Evolutionary conservation across 129 eudicot genomes (phyloP), one percentile per base, ranked within the genome.

Genomic region (Flaveria linearis): DNA sequence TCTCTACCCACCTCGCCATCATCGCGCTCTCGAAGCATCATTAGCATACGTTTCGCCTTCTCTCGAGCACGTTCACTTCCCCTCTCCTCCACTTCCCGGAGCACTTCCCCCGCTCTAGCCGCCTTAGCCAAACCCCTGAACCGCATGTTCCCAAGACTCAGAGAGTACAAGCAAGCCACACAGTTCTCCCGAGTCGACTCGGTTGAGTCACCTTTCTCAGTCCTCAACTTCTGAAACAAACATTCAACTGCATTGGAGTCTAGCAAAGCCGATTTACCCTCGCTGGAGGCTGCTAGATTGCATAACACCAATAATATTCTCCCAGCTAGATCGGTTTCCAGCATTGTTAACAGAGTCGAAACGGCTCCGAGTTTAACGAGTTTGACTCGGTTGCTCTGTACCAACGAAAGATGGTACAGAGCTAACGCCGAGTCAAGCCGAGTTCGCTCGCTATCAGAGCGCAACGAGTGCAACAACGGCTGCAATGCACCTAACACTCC

Each of bases 61-160:
- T 89, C 94, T 68, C 82, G 79, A 5, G 90, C 92, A 51, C 97
- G 85, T 60, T 89, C 96, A 25, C 92, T 86, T 53, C 93, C 99
- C 0, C 15, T 77, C 78, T 91, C 96, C 87, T 76, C 94, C 86
- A 91, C 99, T 57, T 25, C 86, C 67, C 81, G 83, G 64, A 95
- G 76, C 82, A 89, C 96, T 82, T 95, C 99, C 18, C 13, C 86
- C 55, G 81, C 96, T 76, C 89, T 78, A n/a, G 90, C 89, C 26
- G 83, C 94, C 87, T 64, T 78, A 0, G 97, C 99, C 80, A 89
- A 72, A 75, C 85, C 97, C 78, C 87, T 89, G 62, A 95, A 95
- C 88, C 99, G 76, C 94, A 91, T 78, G 66, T 97, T 91, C 75
- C 99, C 96, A 12, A 72, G 86, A 85, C 99, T 95, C 89, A 95